Evolutionary conservation across 139 green algal species (phyloP).

Genomic region (Picochlorum costavermella): DNA sequence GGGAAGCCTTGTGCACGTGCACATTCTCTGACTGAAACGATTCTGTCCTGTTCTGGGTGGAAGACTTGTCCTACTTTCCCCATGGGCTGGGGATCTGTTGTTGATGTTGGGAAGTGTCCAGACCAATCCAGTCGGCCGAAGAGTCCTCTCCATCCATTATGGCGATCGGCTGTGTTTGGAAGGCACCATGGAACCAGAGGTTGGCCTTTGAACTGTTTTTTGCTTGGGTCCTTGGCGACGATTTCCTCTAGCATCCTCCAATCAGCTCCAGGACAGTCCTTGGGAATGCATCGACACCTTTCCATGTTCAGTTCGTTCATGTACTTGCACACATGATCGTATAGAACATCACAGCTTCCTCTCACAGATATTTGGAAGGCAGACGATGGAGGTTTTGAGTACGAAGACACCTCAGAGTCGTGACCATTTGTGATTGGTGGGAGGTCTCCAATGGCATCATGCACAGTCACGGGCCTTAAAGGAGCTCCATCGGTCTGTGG

Average conservation of each 20-base stretch:
- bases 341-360: slow-evolving; percentile 32
- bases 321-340: slow-evolving; percentile 89
- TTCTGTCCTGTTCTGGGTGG: slow-evolving; percentile 90
- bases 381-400: slow-evolving; percentile 23
- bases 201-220: slow-evolving; percentile 66
- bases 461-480: slow-evolving; percentile 81
- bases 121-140: slow-evolving; percentile 84
- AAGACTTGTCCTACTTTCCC: slow-evolving; percentile 96
- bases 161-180: slow-evolving; percentile 85
- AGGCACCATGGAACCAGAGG: slow-evolving; percentile 93
- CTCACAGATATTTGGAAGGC: slow-evolving; percentile 79
- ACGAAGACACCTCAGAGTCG: slow-evolving; percentile 43
- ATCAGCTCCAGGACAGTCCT: slow-evolving; percentile 80
- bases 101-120: slow-evolving; percentile 96
- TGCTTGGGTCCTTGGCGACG: slow-evolving; percentile 52
- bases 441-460: slow-evolving; percentile 87
- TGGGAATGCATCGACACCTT: slow-evolving; percentile 88
- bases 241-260: slow-evolving; percentile 83
- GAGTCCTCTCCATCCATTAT: slow-evolving; percentile 94
- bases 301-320: slow-evolving; percentile 97
- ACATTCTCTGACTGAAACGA: slow-evolving; percentile 91
- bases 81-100: slow-evolving; percentile 96
- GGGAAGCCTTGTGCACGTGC: slow-evolving; percentile 88
- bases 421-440: slow-evolving; percentile 77
- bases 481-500: slow-evolving; percentile 60